Conservation (phyloP, 352 stramenopile species). For the Phytophthora foliorum region DNA sequence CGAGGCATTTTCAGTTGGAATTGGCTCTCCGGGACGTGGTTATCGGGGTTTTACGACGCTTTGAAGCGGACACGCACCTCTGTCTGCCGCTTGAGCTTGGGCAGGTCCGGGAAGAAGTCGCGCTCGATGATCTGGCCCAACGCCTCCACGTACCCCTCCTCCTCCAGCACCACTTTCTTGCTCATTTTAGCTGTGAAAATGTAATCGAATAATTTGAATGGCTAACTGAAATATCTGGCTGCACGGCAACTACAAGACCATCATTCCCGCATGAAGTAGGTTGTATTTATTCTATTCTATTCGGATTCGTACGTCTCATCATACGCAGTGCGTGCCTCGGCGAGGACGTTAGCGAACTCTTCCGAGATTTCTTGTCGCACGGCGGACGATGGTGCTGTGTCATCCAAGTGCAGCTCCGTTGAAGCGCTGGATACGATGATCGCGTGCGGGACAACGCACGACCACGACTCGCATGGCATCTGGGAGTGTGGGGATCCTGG, state of each 20-base stretch:
- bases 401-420: slow-evolving; percentile 35
- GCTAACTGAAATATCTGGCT: background rate
- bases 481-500: slow-evolving; percentile 24
- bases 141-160: slow-evolving; percentile 82
- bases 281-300: background rate
- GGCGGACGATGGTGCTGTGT: slow-evolving; percentile 27
- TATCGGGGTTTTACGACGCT: background rate
- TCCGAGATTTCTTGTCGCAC: slow-evolving; percentile 35
- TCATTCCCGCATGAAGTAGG: background rate
- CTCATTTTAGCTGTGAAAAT: slow-evolving; percentile 26
- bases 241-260: slow-evolving; percentile 3
- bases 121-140: slow-evolving; percentile 88
- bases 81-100: slow-evolving; percentile 62
- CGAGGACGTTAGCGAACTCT: slow-evolving; percentile 50
- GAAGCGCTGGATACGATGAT: slow-evolving; percentile 53
- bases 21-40: background rate
- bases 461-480: slow-evolving; percentile 59
- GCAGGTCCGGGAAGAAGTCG: slow-evolving; percentile 88
- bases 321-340: slow-evolving; percentile 49
- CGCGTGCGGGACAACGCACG: slow-evolving; percentile 66
- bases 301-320: slow-evolving; percentile 39
- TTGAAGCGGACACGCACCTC: slow-evolving; percentile 36
- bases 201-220: background rate
- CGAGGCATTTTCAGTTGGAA: background rate
- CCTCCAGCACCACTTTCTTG: slow-evolving; percentile 73